Conservation (phyloP, 2,329 filamentous ascomycete genomes). For the Dactylellina parvicollis region DNA sequence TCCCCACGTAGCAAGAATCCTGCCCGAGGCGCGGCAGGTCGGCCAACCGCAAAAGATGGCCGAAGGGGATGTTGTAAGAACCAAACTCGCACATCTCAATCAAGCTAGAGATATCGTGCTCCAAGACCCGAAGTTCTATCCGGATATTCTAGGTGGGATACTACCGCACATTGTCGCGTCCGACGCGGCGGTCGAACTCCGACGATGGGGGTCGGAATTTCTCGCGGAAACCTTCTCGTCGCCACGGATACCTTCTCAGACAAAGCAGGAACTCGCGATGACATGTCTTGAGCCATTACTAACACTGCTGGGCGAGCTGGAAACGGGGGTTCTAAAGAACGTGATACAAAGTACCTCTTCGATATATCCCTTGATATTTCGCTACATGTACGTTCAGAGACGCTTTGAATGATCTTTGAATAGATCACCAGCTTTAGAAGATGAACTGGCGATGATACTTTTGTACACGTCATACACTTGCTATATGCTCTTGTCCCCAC, state of each 20-base stretch:
- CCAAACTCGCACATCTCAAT: slow-evolving; percentile 87
- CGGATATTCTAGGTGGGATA: slow-evolving; percentile 89
- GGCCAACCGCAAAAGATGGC: slow-evolving; percentile 64
- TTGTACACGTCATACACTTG: neutral
- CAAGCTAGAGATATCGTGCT: slow-evolving; percentile 90
- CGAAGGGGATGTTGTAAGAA: slow-evolving; percentile 68
- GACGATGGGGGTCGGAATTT: slow-evolving; percentile 96
- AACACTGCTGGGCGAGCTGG: slow-evolving; percentile 76
- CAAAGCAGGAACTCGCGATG: slow-evolving; percentile 81
- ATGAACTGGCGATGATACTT: slow-evolving; percentile 3
- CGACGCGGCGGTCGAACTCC: slow-evolving; percentile 78
- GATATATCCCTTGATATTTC: slow-evolving; percentile 89
- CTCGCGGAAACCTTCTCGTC: slow-evolving; percentile 95
- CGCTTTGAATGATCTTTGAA: slow-evolving; percentile 12
- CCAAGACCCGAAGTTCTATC: slow-evolving; percentile 85
- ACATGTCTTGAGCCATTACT: slow-evolving; percentile 81
- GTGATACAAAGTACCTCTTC: slow-evolving; percentile 88
- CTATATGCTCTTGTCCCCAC: neutral
- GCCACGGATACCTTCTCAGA: slow-evolving; percentile 77
- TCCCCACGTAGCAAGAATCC: slow-evolving; percentile 35
- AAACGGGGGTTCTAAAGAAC: slow-evolving; percentile 82
- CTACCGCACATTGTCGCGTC: slow-evolving; percentile 83
- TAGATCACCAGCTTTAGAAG: slow-evolving; percentile 1
- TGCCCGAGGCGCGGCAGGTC: slow-evolving; percentile 42
- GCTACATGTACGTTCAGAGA: slow-evolving; percentile 80